Evolutionary conservation across 371 early-diverging fungal species (phyloP).

Genomic region (Mortierella sp.): DNA sequence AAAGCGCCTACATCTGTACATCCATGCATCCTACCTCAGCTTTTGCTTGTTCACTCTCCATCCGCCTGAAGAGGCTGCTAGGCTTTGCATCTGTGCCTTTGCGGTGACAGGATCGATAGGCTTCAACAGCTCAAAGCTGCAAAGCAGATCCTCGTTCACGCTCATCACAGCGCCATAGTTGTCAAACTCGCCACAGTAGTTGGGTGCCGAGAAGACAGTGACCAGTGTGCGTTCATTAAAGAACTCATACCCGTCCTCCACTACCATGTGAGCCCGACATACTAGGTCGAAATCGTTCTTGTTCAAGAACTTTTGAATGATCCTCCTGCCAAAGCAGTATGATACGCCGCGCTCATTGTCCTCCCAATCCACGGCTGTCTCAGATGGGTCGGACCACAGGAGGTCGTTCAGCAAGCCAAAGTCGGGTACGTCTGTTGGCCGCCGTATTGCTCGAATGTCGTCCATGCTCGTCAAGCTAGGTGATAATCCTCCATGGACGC

Average conservation of each 20-base stretch:
- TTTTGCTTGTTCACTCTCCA: conserved; percentile 54
- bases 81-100: conserved; percentile 47
- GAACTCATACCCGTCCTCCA: conserved; percentile 99
- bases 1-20: too few relatives aligned
- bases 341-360: conserved; percentile 99
- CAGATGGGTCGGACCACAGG: conserved; percentile 98
- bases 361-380: conserved; percentile 89
- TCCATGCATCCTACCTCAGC: conserved; percentile 40
- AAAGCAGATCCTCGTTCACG: conserved; percentile 93
- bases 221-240: conserved; percentile 95
- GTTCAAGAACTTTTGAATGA: conserved; percentile 90
- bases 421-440: conserved; percentile 96
- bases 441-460: conserved; percentile 88
- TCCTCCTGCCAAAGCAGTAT: conserved; percentile 93
- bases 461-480: conserved; percentile 92
- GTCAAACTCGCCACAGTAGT: conserved; percentile 99
- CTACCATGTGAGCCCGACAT: conserved; percentile 98
- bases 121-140: conserved; percentile 62
- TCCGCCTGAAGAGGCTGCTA: conserved; percentile 45
- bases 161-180: conserved; percentile 97
- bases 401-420: conserved; percentile 97
- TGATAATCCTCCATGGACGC: conserved; percentile 99
- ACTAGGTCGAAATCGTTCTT: conserved; percentile 94
- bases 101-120: conserved; percentile 52
- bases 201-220: conserved; percentile 98